phyloP scores from a whole-genome alignment of 805 yeast genomes.

The Brettanomyces custersianus region DNA sequence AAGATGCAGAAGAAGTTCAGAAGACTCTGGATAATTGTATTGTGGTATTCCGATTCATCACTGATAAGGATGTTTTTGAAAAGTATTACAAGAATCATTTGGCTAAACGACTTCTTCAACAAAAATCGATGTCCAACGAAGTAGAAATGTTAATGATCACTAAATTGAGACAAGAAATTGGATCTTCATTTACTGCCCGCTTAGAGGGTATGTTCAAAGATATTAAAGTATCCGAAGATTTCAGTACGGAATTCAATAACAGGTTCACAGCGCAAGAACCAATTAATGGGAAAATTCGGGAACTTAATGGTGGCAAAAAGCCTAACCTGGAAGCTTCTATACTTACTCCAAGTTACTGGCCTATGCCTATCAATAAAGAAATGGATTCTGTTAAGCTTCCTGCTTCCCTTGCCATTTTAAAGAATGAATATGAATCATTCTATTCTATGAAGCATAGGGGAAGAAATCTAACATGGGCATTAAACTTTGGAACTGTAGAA shows the following conservation, averaged over 20 bases:
- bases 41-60: constrained; percentile 53
- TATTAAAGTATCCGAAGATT: constrained; percentile 48
- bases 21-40: constrained; percentile 46
- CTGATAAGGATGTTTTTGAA: constrained; percentile 83
- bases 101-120: constrained; percentile 64
- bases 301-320: constrained; percentile 22
- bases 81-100: constrained; percentile 77
- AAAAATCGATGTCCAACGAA: constrained; percentile 39
- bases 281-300: constrained; percentile 7
- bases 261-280: constrained; percentile 10
- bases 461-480: constrained; percentile 66
- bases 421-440: constrained; percentile 38
- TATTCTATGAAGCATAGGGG: constrained; percentile 47
- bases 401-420: constrained; percentile 30
- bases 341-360: constrained; percentile 62
- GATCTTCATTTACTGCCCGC: constrained; percentile 68
- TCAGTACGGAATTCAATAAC: constrained; percentile 30
- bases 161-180: constrained; percentile 65
- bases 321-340: constrained; percentile 41
- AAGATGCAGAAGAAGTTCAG: constrained; percentile 36
- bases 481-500: constrained; percentile 77
- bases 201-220: constrained; percentile 85
- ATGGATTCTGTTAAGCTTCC: constrained; percentile 33
- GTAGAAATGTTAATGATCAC: constrained; percentile 62
- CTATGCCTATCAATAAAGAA: constrained; percentile 36